Evolutionary conservation across 176 grass and related monocot species (phyloP).

Genomic region (Oryza glaberrima): DNA sequence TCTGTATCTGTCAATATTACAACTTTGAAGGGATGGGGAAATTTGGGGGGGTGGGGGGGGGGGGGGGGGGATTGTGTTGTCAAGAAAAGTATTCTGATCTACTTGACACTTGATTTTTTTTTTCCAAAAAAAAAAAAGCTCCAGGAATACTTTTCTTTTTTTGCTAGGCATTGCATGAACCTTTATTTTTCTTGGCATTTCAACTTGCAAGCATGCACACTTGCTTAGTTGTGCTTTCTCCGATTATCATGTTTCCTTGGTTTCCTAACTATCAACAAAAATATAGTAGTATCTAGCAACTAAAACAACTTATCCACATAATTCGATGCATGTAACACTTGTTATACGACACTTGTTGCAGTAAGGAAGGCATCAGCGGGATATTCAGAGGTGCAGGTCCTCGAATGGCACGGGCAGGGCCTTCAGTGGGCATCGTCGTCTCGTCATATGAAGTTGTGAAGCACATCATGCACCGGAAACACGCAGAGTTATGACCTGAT

Average conservation of each 20-base stretch:
- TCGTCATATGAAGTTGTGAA: conserved; percentile 93
- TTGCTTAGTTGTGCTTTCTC: neutral
- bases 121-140: neutral
- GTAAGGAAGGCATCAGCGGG: conserved; percentile 75
- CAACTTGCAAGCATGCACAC: neutral
- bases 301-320: neutral
- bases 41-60: no score
- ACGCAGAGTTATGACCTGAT: conserved; percentile 23
- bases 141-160: neutral
- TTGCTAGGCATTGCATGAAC: no score
- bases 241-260: neutral
- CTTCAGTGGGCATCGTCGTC: conserved; percentile 90
- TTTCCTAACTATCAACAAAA: neutral
- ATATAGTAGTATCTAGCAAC: neutral
- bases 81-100: no score
- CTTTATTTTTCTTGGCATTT: neutral
- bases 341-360: conserved; percentile 22
- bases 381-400: conserved; percentile 82
- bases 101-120: neutral
- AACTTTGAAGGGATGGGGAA: neutral
- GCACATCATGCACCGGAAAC: conserved; percentile 69
- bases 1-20: neutral
- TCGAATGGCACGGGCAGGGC: conserved; percentile 73
- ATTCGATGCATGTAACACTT: conserved; percentile 6
- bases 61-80: no score